A percentile compares a stretch with the other conserved stretches of the same genome.
Conservation (phyloP, 2,329 filamentous ascomycete genomes). For the Onygena corvina region DNA sequence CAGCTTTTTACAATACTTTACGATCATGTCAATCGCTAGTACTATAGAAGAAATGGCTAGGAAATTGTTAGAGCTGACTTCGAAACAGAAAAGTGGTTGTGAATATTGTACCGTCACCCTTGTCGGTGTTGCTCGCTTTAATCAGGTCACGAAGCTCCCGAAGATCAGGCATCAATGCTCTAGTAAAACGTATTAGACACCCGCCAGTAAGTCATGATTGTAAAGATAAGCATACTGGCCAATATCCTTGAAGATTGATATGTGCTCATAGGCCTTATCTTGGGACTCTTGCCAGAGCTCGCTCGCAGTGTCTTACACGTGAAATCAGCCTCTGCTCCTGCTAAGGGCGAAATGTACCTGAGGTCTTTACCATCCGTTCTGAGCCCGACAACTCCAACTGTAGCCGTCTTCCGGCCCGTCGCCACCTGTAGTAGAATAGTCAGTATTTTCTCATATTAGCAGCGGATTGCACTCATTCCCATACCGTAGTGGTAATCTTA, state of each 20-base stretch:
- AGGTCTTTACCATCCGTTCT: constrained; percentile 53
- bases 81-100: neutral
- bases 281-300: constrained; percentile 41
- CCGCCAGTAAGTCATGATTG: constrained; percentile 9
- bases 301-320: constrained; percentile 52
- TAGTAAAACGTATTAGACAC: constrained; percentile 19
- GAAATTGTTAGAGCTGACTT: constrained; percentile 14
- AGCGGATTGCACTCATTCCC: neutral
- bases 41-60: constrained; percentile 68
- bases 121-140: constrained; percentile 52
- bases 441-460: neutral
- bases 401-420: constrained; percentile 61
- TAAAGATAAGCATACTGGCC: constrained; percentile 49
- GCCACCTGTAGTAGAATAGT: constrained; percentile 34
- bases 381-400: constrained; percentile 68
- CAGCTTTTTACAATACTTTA: constrained; percentile 62
- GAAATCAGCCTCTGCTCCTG: constrained; percentile 9
- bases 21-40: constrained; percentile 77
- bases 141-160: constrained; percentile 52
- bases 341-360: neutral
- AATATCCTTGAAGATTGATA: constrained; percentile 56
- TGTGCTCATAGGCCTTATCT: constrained; percentile 65
- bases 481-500: constrained; percentile 64
- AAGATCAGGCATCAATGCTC: constrained; percentile 56
- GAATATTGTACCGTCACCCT: constrained; percentile 54